Conservation (phyloP, 2,329 filamentous ascomycete species). For the Dactylella cylindrospora region DNA sequence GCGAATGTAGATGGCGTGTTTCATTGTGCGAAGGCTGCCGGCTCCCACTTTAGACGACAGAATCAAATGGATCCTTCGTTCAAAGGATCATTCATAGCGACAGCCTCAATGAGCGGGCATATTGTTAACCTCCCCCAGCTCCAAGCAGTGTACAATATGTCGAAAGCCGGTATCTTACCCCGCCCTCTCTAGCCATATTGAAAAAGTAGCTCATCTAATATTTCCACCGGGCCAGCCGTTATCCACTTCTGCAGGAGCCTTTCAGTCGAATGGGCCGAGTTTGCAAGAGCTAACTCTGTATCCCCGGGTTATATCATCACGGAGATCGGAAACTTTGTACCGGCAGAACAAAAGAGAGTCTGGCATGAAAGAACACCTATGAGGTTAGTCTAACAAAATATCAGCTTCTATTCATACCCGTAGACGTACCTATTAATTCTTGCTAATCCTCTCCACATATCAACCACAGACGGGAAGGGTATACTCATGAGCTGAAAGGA, state of each 20-base stretch:
- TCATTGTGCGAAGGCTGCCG: conserved; percentile 73
- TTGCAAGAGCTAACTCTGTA: conserved; percentile 71
- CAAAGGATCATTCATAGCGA: conserved; percentile 73
- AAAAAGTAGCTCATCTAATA: conserved; percentile 45
- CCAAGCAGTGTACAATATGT: conserved; percentile 72
- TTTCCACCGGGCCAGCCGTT: conserved; percentile 48
- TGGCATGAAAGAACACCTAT: conserved; percentile 81
- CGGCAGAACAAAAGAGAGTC: conserved; percentile 66
- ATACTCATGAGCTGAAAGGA: conserved; percentile 75
- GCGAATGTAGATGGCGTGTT: conserved; percentile 76
- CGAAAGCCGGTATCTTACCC: conserved; percentile 64
- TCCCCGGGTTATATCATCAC: conserved; percentile 76
- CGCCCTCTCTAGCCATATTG: conserved; percentile 53
- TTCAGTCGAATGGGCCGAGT: conserved; percentile 74
- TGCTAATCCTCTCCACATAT: conserved; percentile 1
- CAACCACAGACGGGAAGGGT: conserved; percentile 64
- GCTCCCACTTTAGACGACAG: conserved; percentile 69
- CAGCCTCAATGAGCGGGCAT: conserved; percentile 75
- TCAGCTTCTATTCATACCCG: too few species aligned
- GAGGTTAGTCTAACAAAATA: conserved; percentile 56
- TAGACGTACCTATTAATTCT: too few species aligned
- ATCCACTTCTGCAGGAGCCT: conserved; percentile 63
- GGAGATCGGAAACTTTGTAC: conserved; percentile 68
- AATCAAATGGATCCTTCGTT: conserved; percentile 63
- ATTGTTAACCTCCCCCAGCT: conserved; percentile 76